Conservation (phyloP, 2,329 filamentous ascomycete species). For the Thielaviopsis ethacetica region DNA sequence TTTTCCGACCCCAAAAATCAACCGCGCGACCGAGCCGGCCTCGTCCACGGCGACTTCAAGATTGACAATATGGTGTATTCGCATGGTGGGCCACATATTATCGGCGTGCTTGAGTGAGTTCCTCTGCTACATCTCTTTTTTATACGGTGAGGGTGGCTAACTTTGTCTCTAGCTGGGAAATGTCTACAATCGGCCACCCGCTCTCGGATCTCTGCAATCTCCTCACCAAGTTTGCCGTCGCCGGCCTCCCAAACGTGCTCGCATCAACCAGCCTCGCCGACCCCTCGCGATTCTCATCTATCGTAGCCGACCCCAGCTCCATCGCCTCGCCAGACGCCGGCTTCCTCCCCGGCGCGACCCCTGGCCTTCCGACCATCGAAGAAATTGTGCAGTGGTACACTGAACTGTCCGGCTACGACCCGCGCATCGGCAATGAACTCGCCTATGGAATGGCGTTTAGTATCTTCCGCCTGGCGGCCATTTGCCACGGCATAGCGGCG, state of each 20-base stretch:
- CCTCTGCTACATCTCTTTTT: background rate
- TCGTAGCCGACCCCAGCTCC: slow-evolving; percentile 7
- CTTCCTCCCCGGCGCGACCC: slow-evolving; percentile 46
- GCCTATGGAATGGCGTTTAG: slow-evolving; percentile 46
- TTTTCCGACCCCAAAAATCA: slow-evolving; percentile 54
- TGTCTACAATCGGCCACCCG: slow-evolving; percentile 95
- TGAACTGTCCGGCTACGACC: slow-evolving; percentile 51
- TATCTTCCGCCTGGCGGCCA: slow-evolving; percentile 43
- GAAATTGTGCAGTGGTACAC: slow-evolving; percentile 27
- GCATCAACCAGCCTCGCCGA: slow-evolving; percentile 8
- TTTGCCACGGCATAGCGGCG: slow-evolving; percentile 81
- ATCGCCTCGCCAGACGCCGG: slow-evolving; percentile 19
- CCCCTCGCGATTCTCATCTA: slow-evolving; percentile 15
- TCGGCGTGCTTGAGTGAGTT: slow-evolving; percentile 73
- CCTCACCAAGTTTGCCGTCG: slow-evolving; percentile 25
- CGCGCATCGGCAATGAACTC: slow-evolving; percentile 33
- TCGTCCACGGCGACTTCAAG: slow-evolving; percentile 95
- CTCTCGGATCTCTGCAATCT: slow-evolving; percentile 82
- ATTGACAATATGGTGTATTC: slow-evolving; percentile 86
- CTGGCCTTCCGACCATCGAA: slow-evolving; percentile 39
- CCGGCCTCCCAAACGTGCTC: slow-evolving; percentile 15
- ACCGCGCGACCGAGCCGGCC: slow-evolving; percentile 58
- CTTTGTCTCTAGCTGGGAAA: slow-evolving; percentile 56
- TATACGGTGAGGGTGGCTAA: slow-evolving; percentile 2
- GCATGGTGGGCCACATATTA: slow-evolving; percentile 70